These are phyloP conservation scores for Chlamydomonas sp. DNA, from an alignment of 139 green algal genomes.

Conservation along the genomic window DNA sequence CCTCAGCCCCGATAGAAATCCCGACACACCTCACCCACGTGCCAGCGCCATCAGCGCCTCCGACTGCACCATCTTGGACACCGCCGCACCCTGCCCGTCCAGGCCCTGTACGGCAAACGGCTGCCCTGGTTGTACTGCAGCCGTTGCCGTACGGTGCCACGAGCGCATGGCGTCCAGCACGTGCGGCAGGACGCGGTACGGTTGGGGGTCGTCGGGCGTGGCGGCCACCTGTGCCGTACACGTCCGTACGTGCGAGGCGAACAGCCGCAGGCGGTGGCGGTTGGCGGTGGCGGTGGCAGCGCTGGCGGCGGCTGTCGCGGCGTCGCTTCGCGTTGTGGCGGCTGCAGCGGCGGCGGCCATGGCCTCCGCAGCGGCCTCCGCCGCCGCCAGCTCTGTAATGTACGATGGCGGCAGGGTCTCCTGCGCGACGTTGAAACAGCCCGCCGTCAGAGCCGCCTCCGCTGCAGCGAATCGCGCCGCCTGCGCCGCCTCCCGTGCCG, in stretches of 20 bases:
- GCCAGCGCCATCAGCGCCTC: constrained; percentile 14
- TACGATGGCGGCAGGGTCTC: constrained; percentile 17
- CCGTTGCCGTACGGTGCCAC: neutral
- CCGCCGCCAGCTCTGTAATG: neutral
- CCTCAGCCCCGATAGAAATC: too few species aligned
- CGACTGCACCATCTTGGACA: constrained; percentile 20
- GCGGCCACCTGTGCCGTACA: constrained; percentile 7
- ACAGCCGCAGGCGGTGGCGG: neutral
- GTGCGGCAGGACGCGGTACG: constrained; percentile 2
- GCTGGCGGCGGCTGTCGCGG: too few species aligned
- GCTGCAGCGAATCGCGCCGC: constrained; percentile 3
- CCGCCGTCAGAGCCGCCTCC: neutral
- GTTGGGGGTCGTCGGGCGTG: neutral
- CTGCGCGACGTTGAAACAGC: neutral
- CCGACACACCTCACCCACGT: neutral
- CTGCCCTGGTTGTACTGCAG: neutral
- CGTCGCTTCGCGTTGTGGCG: too few species aligned
- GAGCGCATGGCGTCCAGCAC: neutral
- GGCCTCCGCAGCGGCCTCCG: neutral
- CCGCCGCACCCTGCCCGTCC: neutral
- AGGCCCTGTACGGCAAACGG: neutral
- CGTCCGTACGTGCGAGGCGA: neutral
- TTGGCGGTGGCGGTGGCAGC: too few species aligned
- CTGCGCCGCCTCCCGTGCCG: neutral
- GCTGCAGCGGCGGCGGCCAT: neutral